Evolutionary conservation across 768 basidiomycete genomes (phyloP).

Genomic region (Gymnopilus junonius): DNA sequence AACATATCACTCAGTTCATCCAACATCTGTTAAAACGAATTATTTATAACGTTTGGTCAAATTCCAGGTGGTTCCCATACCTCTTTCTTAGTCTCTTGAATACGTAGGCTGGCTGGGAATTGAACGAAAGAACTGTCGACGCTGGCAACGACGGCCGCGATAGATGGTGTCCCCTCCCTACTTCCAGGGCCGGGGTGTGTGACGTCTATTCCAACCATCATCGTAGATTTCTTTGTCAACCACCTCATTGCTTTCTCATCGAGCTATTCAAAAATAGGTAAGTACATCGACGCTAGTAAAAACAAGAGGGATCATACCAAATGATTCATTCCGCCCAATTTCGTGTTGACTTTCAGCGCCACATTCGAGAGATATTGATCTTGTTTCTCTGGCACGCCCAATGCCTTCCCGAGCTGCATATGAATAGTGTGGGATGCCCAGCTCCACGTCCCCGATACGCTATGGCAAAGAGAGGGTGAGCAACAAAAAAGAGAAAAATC

Average conservation of each 20-base stretch:
- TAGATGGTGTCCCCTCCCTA: constrained; percentile 74
- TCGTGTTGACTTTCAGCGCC: constrained; percentile 81
- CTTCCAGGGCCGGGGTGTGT: constrained; percentile 79
- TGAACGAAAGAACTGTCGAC: constrained; percentile 72
- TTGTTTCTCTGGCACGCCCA: constrained; percentile 57
- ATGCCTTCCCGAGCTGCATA: constrained; percentile 67
- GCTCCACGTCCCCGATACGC: constrained; percentile 70
- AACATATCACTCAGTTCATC: constrained; percentile 69
- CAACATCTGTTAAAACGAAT: constrained; percentile 61
- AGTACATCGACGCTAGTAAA: not conserved
- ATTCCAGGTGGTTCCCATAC: constrained; percentile 20
- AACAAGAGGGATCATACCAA: constrained; percentile 31
- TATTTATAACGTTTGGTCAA: not conserved
- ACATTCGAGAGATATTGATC: constrained; percentile 86
- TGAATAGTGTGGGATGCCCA: constrained; percentile 82
- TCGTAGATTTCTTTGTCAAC: constrained; percentile 70
- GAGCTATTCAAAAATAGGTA: constrained; percentile 38
- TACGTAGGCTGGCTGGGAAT: constrained; percentile 73
- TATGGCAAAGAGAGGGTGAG: constrained; percentile 21
- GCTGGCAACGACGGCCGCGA: constrained; percentile 84
- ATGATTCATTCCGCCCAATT: constrained; percentile 85
- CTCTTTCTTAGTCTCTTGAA: constrained; percentile 64
- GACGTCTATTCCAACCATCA: constrained; percentile 87
- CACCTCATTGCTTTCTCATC: constrained; percentile 60
- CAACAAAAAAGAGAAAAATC: not conserved